Evolutionary conservation across 2,329 filamentous ascomycete genomes (phyloP).

Genomic region (Penicillium hesseltinei): DNA sequence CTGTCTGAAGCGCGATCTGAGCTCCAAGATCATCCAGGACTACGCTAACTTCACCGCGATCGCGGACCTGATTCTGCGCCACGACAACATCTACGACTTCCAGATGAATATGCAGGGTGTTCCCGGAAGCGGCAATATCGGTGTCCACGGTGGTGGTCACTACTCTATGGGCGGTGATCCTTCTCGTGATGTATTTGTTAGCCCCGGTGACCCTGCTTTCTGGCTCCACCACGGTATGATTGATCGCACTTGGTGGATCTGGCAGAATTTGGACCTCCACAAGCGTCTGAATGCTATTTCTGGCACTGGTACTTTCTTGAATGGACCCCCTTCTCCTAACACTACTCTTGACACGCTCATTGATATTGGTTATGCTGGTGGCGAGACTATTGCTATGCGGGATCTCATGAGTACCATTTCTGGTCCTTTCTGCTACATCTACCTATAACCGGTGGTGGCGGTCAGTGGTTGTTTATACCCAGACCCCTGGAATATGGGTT

Average conservation of each 20-base stretch:
- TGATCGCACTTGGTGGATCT: constrained; percentile 51
- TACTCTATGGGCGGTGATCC: constrained; percentile 49
- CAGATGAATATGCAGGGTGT: constrained; percentile 41
- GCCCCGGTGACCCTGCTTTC: constrained; percentile 49
- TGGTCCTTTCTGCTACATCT: constrained; percentile 51
- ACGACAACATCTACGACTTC: constrained; percentile 34
- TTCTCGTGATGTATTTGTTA: constrained; percentile 47
- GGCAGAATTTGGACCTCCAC: constrained; percentile 48
- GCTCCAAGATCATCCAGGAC: constrained; percentile 17
- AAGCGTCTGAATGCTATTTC: constrained; percentile 39
- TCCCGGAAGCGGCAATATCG: constrained; percentile 31
- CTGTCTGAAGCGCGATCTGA: constrained; percentile 30
- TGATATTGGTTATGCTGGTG: constrained; percentile 40
- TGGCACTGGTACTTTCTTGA: constrained; percentile 48
- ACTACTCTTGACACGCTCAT: constrained; percentile 48
- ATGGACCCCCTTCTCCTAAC: constrained; percentile 44
- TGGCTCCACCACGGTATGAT: constrained; percentile 51
- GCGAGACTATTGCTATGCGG: constrained; percentile 33
- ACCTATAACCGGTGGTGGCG: constrained; percentile 27
- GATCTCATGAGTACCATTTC: constrained; percentile 45
- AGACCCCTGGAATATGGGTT: neutral
- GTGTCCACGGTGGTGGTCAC: constrained; percentile 50
- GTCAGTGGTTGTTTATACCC: neutral
- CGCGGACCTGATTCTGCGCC: constrained; percentile 21
- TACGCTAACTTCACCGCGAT: constrained; percentile 26